Evolutionary conservation across 2,329 filamentous ascomycete genomes (phyloP), one percentile per base, ranked within the genome.

Genomic region (Penicillium sp.): DNA sequence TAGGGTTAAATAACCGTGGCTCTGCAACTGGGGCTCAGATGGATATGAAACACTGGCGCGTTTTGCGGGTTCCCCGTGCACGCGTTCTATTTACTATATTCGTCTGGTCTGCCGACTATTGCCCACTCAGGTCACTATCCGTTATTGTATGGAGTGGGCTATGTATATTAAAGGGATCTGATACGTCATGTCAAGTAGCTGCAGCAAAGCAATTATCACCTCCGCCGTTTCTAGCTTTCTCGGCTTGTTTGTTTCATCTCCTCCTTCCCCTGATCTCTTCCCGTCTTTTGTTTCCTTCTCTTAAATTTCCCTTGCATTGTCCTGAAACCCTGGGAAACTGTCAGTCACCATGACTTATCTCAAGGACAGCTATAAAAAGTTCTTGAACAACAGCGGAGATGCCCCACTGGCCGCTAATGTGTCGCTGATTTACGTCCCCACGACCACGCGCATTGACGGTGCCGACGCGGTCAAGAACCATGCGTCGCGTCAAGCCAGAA

Each of bases 351-450:
- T 74, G 72, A 67, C 68, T 54, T 59, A 54, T 34, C 66, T 73
- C 57, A 67, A 65, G 58, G 62, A 66, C 42, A 66, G 77, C 50
- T 91, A 91, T 74, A 79, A 82, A 75, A 79, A 81, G 72, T 90
- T 89, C 67, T 76, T 90, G 46, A 76, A 79, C 62, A 75, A 80
- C 52, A 82, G 73, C 69, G 72, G 10, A 27, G 26, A 81, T 45
- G 78, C 80, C 46, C 72, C 79, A 46, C 74, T 91, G 61, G 77
- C 82, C 28, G 71, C 78, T 44, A 77, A 84, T 67, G 84, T 85
- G 48, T 80, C 85, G 36, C 73, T 90, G 58, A 83, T 91, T 75
- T 98, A 97, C 75, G 85, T 97, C 68, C 89, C 90, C 46, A 95
- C 91, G 6, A 85, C 89, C 10, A 89, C 84, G 27, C 81, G 81